phyloP scores from a whole-genome alignment of 352 stramenopile genomes.

The Phytopythium vexans region DNA sequence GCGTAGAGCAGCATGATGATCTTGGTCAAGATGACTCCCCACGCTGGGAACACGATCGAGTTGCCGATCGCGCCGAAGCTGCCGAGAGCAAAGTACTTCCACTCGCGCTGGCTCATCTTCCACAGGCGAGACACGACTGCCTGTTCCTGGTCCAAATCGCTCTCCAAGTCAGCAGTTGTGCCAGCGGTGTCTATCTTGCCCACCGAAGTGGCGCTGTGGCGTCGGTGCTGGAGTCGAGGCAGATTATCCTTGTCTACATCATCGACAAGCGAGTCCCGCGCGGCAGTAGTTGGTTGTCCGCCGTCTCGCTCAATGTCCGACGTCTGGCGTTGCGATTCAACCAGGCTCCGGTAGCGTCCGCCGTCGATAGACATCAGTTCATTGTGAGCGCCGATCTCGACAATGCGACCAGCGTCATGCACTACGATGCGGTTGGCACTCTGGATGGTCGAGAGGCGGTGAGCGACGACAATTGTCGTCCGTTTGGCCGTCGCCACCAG shows the following conservation, averaged over 20 bases:
- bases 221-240: neutral
- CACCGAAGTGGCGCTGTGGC: neutral
- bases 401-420: slow-evolving; percentile 58
- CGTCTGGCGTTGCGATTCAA: slow-evolving; percentile 24
- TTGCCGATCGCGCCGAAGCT: slow-evolving; percentile 21
- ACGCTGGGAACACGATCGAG: slow-evolving; percentile 30
- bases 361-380: slow-evolving; percentile 58
- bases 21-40: slow-evolving; percentile 37
- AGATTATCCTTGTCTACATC: neutral
- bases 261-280: neutral
- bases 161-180: neutral
- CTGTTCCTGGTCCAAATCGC: neutral
- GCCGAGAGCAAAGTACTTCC: slow-evolving; percentile 18
- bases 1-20: slow-evolving; percentile 35
- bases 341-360: slow-evolving; percentile 29
- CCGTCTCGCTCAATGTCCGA: neutral
- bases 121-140: slow-evolving; percentile 35
- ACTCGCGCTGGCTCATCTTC: slow-evolving; percentile 25
- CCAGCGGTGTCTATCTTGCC: neutral
- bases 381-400: slow-evolving; percentile 79
- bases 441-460: slow-evolving; percentile 74
- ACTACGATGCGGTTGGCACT: slow-evolving; percentile 81
- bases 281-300: slow-evolving; percentile 29
- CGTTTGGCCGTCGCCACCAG: slow-evolving; percentile 58
- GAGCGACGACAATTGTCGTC: slow-evolving; percentile 82